Conservation (phyloP, 1,284 basidiomycete species). For the Tilletiopsis washingtonensis region DNA sequence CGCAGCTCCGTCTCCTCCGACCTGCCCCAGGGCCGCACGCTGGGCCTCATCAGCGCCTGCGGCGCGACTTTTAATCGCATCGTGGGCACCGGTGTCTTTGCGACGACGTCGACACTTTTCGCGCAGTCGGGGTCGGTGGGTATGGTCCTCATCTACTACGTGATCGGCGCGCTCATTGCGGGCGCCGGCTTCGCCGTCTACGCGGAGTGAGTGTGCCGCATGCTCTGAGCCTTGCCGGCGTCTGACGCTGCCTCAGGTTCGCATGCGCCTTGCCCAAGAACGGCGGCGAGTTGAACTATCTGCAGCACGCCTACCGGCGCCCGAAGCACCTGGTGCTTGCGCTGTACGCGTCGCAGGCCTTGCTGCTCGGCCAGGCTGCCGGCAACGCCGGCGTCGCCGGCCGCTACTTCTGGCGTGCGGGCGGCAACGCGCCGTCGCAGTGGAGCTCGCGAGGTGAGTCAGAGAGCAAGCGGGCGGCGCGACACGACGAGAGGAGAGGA, state of each 20-base stretch:
- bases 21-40: slow-evolving; percentile 13
- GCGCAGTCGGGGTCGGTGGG: slow-evolving; percentile 61
- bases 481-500: not conserved
- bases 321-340: slow-evolving; percentile 61
- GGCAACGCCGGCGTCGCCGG: slow-evolving; percentile 57
- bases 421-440: slow-evolving; percentile 49
- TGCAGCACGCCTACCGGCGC: slow-evolving; percentile 61
- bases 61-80: slow-evolving; percentile 68
- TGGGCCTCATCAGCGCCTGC: slow-evolving; percentile 55
- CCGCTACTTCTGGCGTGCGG: slow-evolving; percentile 54
- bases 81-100: slow-evolving; percentile 71
- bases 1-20: not conserved
- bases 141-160: slow-evolving; percentile 55
- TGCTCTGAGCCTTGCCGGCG: no score
- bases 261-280: slow-evolving; percentile 63
- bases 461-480: no score
- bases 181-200: slow-evolving; percentile 60
- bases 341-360: slow-evolving; percentile 57
- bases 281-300: slow-evolving; percentile 67
- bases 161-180: slow-evolving; percentile 57
- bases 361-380: slow-evolving; percentile 59
- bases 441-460: slow-evolving; percentile 58
- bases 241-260: no score
- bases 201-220: slow-evolving; percentile 61
- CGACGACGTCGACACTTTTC: slow-evolving; percentile 63